Base-by-base conservation (phyloP, 2,329 filamentous ascomycete genomes). In the Talaromyces sp. region DNA sequence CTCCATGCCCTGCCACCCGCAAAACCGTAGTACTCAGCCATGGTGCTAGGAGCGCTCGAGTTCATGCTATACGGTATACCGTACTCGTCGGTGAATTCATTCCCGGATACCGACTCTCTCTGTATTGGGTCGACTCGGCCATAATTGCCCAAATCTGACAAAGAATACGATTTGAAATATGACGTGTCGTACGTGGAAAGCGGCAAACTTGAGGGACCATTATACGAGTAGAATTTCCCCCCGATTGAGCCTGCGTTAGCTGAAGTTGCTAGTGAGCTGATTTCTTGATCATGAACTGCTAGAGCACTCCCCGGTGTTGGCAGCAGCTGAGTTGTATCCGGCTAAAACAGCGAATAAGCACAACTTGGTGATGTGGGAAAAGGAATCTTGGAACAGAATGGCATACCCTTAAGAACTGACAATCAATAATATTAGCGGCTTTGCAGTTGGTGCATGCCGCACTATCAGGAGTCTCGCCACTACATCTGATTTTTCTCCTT, bases 401-500 rank as follows among this genome's bases (percentile, higher is more conserved):
- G 41, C 54, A n/a, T 62, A 66, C 64, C 54, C 64, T 50, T 31
- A 66, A 31, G 47, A 66, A 68, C 60, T 10, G 72, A 69, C 43
- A 67, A 43, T 56, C 67, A 69, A 4, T 65, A 54, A n/a, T 70
- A 67, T 43, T 64, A 68, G 93, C 89, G 67, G 83, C 87, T 72
- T 87, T 90, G 81, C 94, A 98, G 76, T 93, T 96, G 11, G 85
- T 82, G 78, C 94, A 98, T n/a, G 89, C 88, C 45, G 82, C 80
- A n/a, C 90, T 90, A 72, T 89, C 87, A 37, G 90, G 90, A 39
- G 85, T 83, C 74, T 97, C 92, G 50, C 94, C 94, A 73, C 91
- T 96, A 80, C 94, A 98, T 70, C 92, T 90, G 72, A 98, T 98
- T 83, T 98, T 98, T 66, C 94, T 87, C 80, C 94, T 93, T 67